Base-by-base conservation (phyloP, 2,329 filamentous ascomycete species). In the Ophiostoma angusticollis region DNA sequence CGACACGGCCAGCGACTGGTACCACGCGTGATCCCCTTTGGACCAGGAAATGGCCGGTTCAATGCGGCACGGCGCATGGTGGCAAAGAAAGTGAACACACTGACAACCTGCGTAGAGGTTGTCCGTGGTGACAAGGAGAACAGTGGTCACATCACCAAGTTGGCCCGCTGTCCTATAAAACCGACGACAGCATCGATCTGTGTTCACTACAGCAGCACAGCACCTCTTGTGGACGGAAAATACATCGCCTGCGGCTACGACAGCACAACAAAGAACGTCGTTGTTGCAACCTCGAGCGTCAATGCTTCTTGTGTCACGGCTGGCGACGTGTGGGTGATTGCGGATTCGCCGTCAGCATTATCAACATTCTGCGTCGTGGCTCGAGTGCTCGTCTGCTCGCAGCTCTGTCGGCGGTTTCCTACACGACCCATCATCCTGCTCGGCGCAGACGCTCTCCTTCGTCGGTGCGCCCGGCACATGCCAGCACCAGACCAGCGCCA, bases 21-120 rank as follows among this genome's bases (percentile, higher is more conserved):
- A 3, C 58, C 62, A 0, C 59, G 63, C 0, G 49, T 65, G 3
- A 14, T 64, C 2, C 60, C 63, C 0, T 60, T 58, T 48, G 53
- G 56, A 29, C 40, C 51, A 1, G 57, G 50, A 6, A 66, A 64
- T 39, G 51, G 60, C 28, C 52, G 59, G 0, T 47, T 57, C 34
- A 66, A 64, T 35, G 54, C 61, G 2, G 37, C 53, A 2, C 57
- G 62, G 7, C 54, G 62, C 6, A 40, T 58, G 1, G 54, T 66
- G 8, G 45, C 53, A 0, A 49, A 44, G 3, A 41, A 43, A 0
- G 34, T 57, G 18, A 59, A 63, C 42, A 60, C 57, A 0, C 49
- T 60, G 5, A 49, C 52, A n/a, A 47, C 50, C 0, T 37, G 44
- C 8, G 49, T 63, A 3, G 49, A 55, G 32, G 35, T 62, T 24